phyloP scores from a whole-genome alignment of 768 basidiomycete genomes.

The Lactarius deliciosus region DNA sequence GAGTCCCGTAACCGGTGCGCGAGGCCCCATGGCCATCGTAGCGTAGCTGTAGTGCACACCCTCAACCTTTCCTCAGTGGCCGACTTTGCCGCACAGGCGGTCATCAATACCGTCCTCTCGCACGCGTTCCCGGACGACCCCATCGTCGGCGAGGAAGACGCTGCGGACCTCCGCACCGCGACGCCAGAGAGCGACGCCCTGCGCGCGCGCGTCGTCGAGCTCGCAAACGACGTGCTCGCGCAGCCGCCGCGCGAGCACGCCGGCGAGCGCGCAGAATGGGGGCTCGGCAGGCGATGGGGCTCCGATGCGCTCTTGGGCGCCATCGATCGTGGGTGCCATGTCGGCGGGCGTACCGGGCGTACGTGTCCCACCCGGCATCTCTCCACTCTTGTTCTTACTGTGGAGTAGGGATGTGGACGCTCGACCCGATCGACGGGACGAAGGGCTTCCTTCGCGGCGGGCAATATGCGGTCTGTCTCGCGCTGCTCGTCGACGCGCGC shows the following conservation, averaged over 20 bases:
- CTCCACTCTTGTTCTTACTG: neutral
- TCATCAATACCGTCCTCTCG: conserved; percentile 78
- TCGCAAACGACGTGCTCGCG: conserved; percentile 79
- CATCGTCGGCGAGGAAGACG: conserved; percentile 95
- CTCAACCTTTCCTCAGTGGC: conserved; percentile 56
- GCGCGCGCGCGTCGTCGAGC: conserved; percentile 65
- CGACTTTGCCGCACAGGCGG: conserved; percentile 91
- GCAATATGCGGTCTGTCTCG: conserved; percentile 62
- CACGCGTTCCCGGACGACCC: conserved; percentile 80
- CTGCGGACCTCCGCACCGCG: conserved; percentile 65
- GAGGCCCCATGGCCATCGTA: no score
- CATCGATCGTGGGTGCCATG: conserved; percentile 80
- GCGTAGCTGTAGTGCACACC: neutral
- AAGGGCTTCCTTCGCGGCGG: conserved; percentile 61
- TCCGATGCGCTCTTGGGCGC: conserved; percentile 69
- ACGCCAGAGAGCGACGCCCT: conserved; percentile 40
- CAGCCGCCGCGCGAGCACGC: conserved; percentile 43
- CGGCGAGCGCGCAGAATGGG: conserved; percentile 69
- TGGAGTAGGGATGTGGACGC: conserved; percentile 41
- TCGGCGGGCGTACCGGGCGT: conserved; percentile 75
- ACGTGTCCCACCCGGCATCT: conserved; percentile 10
- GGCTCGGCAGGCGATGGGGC: conserved; percentile 61
- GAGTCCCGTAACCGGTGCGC: conserved; percentile 57
- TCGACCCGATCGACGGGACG: conserved; percentile 58
- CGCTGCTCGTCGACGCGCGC: conserved; percentile 50